These are phyloP conservation scores for Ogataea minuta DNA, from an alignment of 805 yeast species.

Conservation along the genomic window DNA sequence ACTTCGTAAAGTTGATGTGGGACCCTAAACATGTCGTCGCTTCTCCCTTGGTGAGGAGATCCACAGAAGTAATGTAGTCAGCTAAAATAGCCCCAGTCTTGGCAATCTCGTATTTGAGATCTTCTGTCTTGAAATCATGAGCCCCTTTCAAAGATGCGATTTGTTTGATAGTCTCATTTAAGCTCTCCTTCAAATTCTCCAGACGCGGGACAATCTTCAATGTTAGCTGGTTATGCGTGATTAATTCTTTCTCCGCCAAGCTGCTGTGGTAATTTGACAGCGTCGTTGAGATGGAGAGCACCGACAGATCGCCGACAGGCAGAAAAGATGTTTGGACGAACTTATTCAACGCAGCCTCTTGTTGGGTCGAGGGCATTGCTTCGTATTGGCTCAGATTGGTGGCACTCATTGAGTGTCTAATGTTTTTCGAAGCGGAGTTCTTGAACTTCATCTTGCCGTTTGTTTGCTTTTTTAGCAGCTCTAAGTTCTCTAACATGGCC, in stretches of 20 bases:
- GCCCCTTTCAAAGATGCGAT: slow-evolving; percentile 47
- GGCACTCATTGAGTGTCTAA: slow-evolving; percentile 25
- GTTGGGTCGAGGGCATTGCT: slow-evolving; percentile 13
- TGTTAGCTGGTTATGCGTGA: slow-evolving; percentile 50
- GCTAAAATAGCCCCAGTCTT: slow-evolving; percentile 56
- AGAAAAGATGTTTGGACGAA: slow-evolving; percentile 49
- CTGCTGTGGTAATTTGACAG: slow-evolving; percentile 32
- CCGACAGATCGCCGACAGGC: slow-evolving; percentile 37
- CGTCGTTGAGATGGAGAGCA: slow-evolving; percentile 35
- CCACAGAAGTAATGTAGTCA: slow-evolving; percentile 45
- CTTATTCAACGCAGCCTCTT: slow-evolving; percentile 34
- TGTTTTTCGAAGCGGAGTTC: slow-evolving; percentile 20
- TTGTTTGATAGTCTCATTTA: slow-evolving; percentile 53
- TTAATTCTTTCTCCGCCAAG: slow-evolving; percentile 44
- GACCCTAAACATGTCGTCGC: slow-evolving; percentile 34
- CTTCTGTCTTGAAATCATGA: slow-evolving; percentile 55
- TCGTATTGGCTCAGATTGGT: slow-evolving; percentile 23
- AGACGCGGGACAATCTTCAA: slow-evolving; percentile 50
- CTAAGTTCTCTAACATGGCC: slow-evolving; percentile 48
- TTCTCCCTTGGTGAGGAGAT: slow-evolving; percentile 38
- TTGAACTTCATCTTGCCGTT: slow-evolving; percentile 31
- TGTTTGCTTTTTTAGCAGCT: slow-evolving; percentile 29
- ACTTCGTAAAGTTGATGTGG: slow-evolving; percentile 23
- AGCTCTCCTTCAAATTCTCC: slow-evolving; percentile 53
- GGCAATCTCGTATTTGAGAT: slow-evolving; percentile 58